Conservation (phyloP, 2,329 filamentous ascomycete genomes). For the Xylaria hypoxylon region DNA sequence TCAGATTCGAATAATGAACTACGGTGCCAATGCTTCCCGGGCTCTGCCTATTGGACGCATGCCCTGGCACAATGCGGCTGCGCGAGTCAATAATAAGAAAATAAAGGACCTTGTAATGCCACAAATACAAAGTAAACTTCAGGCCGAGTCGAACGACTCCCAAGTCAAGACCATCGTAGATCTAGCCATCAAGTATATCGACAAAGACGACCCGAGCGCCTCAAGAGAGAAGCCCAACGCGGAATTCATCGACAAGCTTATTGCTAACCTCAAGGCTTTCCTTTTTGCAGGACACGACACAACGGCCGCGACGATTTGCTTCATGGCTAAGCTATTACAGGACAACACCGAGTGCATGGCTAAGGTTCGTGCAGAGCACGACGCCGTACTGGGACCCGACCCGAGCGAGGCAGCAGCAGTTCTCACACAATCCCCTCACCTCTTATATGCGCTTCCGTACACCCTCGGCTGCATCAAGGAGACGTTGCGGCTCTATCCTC, state of each 20-base stretch:
- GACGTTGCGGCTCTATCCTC: constrained; percentile 51
- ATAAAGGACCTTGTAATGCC: constrained; percentile 46
- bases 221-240: constrained; percentile 40
- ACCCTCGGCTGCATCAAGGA: constrained; percentile 55
- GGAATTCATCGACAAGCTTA: constrained; percentile 47
- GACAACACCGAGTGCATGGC: constrained; percentile 49
- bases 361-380: constrained; percentile 53
- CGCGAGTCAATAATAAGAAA: constrained; percentile 44
- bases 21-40: constrained; percentile 37
- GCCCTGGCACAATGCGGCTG: constrained; percentile 42
- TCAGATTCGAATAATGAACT: constrained; percentile 42
- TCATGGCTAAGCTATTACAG: constrained; percentile 49
- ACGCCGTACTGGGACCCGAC: constrained; percentile 50
- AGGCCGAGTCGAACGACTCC: constrained; percentile 29
- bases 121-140: constrained; percentile 43
- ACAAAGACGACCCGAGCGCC: constrained; percentile 42
- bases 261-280: constrained; percentile 54
- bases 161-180: constrained; percentile 48
- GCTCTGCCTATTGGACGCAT: constrained; percentile 37
- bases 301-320: constrained; percentile 53
- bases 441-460: constrained; percentile 53
- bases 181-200: constrained; percentile 44
- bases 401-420: constrained; percentile 40
- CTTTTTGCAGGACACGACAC: constrained; percentile 56
- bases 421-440: constrained; percentile 42